Percentiles rank a stretch among this genome's conserved stretches.
phyloP scores from a whole-genome alignment of 139 green algal species.

The Haematococcus lacustris region DNA sequence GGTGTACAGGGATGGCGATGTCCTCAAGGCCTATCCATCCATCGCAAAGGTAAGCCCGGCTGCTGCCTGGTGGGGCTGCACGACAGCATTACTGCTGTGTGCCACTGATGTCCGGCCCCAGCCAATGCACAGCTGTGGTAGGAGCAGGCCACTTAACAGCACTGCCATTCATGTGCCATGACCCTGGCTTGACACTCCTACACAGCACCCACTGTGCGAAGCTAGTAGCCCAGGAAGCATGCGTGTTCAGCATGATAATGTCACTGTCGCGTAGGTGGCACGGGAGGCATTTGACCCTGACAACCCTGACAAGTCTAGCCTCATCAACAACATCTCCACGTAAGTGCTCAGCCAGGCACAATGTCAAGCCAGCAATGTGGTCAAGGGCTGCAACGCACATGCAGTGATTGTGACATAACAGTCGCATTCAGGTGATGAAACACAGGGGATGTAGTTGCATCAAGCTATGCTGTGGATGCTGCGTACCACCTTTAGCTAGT shows the following conservation, averaged over 20 bases:
- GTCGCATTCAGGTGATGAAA: too few species aligned
- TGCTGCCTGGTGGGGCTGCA: not conserved
- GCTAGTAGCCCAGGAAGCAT: not conserved
- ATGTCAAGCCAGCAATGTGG: too few species aligned
- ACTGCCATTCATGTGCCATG: not conserved
- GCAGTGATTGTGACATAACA: too few species aligned
- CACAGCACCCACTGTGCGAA: not conserved
- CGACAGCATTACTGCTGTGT: not conserved
- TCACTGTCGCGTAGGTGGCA: slow-evolving; percentile 7
- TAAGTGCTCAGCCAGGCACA: too few species aligned
- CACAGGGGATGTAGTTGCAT: too few species aligned
- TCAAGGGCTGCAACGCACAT: too few species aligned
- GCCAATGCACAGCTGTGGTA: too few species aligned
- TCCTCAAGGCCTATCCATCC: slow-evolving; percentile 25
- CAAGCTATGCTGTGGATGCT: too few species aligned
- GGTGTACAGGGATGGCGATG: slow-evolving; percentile 18
- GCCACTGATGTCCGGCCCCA: too few species aligned
- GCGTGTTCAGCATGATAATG: not conserved
- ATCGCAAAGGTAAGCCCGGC: slow-evolving; percentile 22
- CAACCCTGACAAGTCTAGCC: slow-evolving; percentile 13
- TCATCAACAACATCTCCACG: slow-evolving; percentile 37
- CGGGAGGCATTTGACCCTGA: slow-evolving; percentile 22
- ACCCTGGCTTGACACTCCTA: not conserved
- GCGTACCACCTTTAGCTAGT: too few species aligned
- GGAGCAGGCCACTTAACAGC: too few species aligned